Percentiles rank a stretch among this genome's conserved stretches.
Evolutionary conservation across 2,329 filamentous ascomycete species (phyloP).

Genomic region (Botrytis paeoniae): DNA sequence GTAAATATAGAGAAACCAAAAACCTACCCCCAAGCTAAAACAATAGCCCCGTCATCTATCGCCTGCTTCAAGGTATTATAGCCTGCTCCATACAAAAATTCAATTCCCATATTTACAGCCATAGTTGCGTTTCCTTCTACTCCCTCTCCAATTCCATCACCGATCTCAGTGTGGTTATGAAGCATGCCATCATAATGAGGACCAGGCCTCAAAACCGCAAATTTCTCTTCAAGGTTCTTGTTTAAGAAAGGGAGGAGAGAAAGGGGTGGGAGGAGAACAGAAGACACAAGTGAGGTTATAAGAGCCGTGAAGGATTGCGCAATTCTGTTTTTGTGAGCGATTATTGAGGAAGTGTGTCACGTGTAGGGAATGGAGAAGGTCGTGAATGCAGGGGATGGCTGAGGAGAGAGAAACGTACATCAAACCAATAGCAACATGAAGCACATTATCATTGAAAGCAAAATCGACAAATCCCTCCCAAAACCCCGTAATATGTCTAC

Average conservation of each 20-base stretch:
- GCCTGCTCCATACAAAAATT: conserved; percentile 38
- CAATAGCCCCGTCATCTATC: conserved; percentile 66
- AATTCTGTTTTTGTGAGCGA: conserved; percentile 46
- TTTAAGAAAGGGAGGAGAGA: conserved; percentile 67
- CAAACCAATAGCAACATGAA: conserved; percentile 72
- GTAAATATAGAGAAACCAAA: neutral
- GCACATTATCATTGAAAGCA: conserved; percentile 69
- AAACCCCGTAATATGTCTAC: conserved; percentile 42
- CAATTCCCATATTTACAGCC: neutral
- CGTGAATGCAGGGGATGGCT: neutral
- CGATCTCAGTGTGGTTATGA: conserved; percentile 9
- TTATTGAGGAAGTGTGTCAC: neutral
- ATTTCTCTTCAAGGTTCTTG: conserved; percentile 72
- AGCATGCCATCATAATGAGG: conserved; percentile 44
- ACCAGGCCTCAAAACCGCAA: conserved; percentile 60
- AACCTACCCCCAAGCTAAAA: conserved; percentile 66
- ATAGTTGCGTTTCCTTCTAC: neutral
- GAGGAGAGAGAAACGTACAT: conserved; percentile 48
- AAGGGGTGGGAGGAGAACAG: conserved; percentile 66
- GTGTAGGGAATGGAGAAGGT: neutral
- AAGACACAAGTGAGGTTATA: conserved; percentile 68
- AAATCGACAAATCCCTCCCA: conserved; percentile 69
- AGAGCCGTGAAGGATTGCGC: conserved; percentile 69
- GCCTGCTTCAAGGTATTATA: conserved; percentile 72
- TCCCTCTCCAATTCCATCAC: neutral